Percentiles rank a stretch among this genome's conserved stretches.
Evolutionary conservation across 2,329 filamentous ascomycete genomes (phyloP).

Genomic region (Alternaria sp.): DNA sequence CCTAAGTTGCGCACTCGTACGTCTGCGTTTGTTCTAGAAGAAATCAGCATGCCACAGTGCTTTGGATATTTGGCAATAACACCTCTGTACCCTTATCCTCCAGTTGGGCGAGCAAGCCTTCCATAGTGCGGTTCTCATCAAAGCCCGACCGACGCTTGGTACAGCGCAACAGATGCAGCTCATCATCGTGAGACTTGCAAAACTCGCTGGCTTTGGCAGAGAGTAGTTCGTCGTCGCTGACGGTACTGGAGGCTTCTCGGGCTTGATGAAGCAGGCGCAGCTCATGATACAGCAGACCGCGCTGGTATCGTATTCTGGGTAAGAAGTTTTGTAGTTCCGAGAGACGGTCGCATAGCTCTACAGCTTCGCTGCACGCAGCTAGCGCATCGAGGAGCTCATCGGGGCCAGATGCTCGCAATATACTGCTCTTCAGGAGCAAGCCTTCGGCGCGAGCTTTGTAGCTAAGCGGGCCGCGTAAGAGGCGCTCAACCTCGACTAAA

Average conservation of each 20-base stretch:
- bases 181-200: constrained; percentile 32
- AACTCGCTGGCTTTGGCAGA: constrained; percentile 23
- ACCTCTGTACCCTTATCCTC: constrained; percentile 27
- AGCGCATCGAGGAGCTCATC: constrained; percentile 41
- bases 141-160: constrained; percentile 39
- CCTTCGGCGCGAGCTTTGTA: constrained; percentile 39
- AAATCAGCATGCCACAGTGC: neutral
- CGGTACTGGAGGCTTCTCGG: constrained; percentile 29
- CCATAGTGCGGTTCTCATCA: constrained; percentile 38
- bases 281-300: constrained; percentile 36
- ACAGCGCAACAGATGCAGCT: constrained; percentile 23
- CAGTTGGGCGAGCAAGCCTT: constrained; percentile 31
- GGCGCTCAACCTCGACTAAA: constrained; percentile 35
- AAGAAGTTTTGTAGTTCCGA: constrained; percentile 32
- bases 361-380: constrained; percentile 44
- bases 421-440: constrained; percentile 42
- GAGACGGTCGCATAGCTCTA: constrained; percentile 39
- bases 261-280: constrained; percentile 36
- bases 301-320: constrained; percentile 41
- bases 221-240: constrained; percentile 13
- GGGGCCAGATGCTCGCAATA: constrained; percentile 34
- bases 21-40: constrained; percentile 34
- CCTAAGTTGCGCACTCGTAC: constrained; percentile 35
- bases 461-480: constrained; percentile 39
- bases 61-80: no score